Conservation (phyloP, 2,329 filamentous ascomycete species). For the Sporothrix euskadiensis region DNA sequence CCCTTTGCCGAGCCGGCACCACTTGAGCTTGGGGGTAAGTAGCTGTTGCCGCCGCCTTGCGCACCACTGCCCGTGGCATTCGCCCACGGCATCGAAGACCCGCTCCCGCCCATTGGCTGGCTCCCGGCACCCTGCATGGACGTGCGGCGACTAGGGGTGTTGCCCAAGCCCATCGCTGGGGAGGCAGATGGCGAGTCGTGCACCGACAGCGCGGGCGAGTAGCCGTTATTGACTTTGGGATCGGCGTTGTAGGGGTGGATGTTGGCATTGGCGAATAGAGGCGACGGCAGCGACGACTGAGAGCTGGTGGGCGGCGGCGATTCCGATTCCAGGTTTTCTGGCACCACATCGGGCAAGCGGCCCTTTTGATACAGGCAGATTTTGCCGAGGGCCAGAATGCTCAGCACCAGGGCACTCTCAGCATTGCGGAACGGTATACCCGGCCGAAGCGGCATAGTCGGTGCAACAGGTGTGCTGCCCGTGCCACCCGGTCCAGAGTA, state of each 20-base stretch:
- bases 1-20: constrained; percentile 12
- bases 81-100: not conserved
- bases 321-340: constrained; percentile 43
- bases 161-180: constrained; percentile 46
- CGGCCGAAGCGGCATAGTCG: constrained; percentile 41
- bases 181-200: constrained; percentile 57
- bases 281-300: constrained; percentile 34
- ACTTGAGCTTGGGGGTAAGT: constrained; percentile 3
- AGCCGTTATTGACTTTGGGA: constrained; percentile 47
- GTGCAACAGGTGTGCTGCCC: constrained; percentile 29
- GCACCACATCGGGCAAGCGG: constrained; percentile 60
- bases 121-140: constrained; percentile 48
- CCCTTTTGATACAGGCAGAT: constrained; percentile 62
- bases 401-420: constrained; percentile 76
- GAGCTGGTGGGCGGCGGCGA: not conserved
- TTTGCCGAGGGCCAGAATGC: constrained; percentile 83
- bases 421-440: constrained; percentile 65
- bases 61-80: not conserved
- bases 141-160: constrained; percentile 51
- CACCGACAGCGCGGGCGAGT: constrained; percentile 51
- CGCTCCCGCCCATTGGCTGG: not conserved
- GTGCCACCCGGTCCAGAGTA: constrained; percentile 37
- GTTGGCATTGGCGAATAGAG: not conserved
- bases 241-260: not conserved
- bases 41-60: not conserved